Percentiles rank a stretch among this genome's conserved stretches.
These are phyloP conservation scores for Carpinus viminea DNA, from an alignment of 306 rosid genomes.

Conservation along the genomic window DNA sequence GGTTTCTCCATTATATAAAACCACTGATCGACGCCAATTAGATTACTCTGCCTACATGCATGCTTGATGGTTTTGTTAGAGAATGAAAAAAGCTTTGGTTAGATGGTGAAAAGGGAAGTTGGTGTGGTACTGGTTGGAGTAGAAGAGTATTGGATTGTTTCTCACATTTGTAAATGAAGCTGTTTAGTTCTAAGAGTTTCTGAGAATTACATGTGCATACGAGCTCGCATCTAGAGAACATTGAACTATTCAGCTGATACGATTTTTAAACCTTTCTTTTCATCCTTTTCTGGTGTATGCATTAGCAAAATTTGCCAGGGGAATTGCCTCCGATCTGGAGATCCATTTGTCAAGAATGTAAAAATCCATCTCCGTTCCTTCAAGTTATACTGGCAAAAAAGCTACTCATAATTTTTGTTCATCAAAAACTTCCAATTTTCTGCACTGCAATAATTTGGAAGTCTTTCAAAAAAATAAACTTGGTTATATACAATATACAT, in stretches of 20 bases:
- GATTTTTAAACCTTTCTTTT: constrained; percentile 3
- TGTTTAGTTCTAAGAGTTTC: constrained; percentile 2
- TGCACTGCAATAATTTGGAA: too few relatives aligned
- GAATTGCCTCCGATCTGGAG: neutral
- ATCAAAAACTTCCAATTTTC: neutral
- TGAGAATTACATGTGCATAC: constrained; percentile 36
- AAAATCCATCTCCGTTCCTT: neutral
- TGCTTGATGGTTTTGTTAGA: constrained; percentile 16
- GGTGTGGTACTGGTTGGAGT: neutral
- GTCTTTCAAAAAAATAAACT: too few relatives aligned
- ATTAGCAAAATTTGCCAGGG: constrained; percentile 12
- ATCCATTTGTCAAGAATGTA: neutral
- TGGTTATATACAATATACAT: too few relatives aligned
- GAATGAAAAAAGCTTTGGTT: neutral
- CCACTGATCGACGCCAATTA: neutral
- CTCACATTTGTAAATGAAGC: constrained; percentile 40
- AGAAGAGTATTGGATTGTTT: constrained; percentile 21
- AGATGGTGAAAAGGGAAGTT: constrained; percentile 4
- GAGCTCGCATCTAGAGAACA: constrained; percentile 25
- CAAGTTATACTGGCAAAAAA: neutral
- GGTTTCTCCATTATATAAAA: constrained; percentile 1
- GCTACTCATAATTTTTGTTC: neutral
- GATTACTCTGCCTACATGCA: neutral
- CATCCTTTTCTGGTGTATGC: constrained; percentile 4
- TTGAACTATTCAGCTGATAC: constrained; percentile 22